Evolutionary conservation across 768 basidiomycete species (phyloP), one percentile per base, ranked within the genome.

Genomic region (Hygrocybe punicea): DNA sequence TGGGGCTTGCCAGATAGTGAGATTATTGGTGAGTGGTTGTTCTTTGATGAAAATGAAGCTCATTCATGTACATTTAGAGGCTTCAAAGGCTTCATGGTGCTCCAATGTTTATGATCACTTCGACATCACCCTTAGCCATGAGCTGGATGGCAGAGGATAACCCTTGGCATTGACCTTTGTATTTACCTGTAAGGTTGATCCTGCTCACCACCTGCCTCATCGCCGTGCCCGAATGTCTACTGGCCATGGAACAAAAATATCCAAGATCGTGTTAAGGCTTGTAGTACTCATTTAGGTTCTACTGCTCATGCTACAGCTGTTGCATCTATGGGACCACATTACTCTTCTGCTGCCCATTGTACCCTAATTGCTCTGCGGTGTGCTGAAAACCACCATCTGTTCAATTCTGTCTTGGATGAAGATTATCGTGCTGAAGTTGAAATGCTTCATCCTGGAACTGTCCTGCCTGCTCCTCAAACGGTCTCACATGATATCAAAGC

Each of bases 391-490:
- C 55, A 62, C 17, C 59, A 60, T 19, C 68, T 65, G 2, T 66
- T 70, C 59, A 70, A 67, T 45, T 49, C 51, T 1, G 58, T 70
- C 9, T 24, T 44, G 6, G 69, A 72, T 59, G 33, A 56, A 7
- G 58, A 62, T 17, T 72, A 70, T 47, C 34, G 37, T 9, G 51
- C 44, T 8, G 68, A 72, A 46, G 69, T 71, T 11, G 58, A 65
- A 37, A 60, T 71, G 53, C 60, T 71, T 10, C 60, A 60, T 1
- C 71, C 71, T 4, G 66, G 65, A 4, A 69, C 66, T 1, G n/a
- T 33, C 5, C 8, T 72, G 25, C 69, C 71, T 2, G 40, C 54
- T 35, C 66, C 67, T 3, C 29, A 14, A 7, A 73, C 68, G 0
- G 62, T 72, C 16, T 60, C 62, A 1, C 35, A 42, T 11, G 68